phyloP scores from a whole-genome alignment of 2,329 filamentous ascomycete species.

The Pezizomycotina sp. region DNA sequence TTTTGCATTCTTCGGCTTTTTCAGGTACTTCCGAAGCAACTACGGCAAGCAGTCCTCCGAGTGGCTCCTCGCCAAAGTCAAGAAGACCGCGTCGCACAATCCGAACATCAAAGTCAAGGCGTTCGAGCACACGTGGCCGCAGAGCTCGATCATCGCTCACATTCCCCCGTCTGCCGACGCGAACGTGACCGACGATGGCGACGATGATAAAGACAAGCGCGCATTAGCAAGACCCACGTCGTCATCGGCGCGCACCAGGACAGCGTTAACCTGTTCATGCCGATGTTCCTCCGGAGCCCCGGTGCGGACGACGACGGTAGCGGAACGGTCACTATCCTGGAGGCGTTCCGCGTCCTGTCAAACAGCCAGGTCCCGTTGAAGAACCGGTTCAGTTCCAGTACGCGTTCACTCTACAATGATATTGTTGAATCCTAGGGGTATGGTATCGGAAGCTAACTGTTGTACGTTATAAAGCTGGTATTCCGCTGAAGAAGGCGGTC shows the following conservation, averaged over 20 bases:
- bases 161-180: constrained; percentile 40
- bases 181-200: constrained; percentile 2
- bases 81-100: constrained; percentile 46
- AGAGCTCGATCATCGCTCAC: constrained; percentile 78
- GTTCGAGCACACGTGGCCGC: constrained; percentile 73
- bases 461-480: too few species aligned
- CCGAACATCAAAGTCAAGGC: constrained; percentile 28
- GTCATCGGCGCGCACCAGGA: constrained; percentile 89
- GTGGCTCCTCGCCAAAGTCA: constrained; percentile 67
- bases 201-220: constrained; percentile 11
- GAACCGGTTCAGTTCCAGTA: constrained; percentile 1
- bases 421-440: constrained; percentile 37
- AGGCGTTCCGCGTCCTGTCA: constrained; percentile 71
- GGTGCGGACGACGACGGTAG: constrained; percentile 93
- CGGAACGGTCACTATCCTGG: constrained; percentile 84
- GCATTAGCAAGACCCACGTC: neutral
- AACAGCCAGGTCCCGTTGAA: constrained; percentile 29
- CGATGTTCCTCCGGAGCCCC: constrained; percentile 65
- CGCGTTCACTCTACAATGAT: neutral
- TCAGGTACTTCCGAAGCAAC: constrained; percentile 39
- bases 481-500: constrained; percentile 72
- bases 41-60: constrained; percentile 69
- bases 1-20: neutral
- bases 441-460: constrained; percentile 92
- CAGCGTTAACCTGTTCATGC: constrained; percentile 83